Percentiles rank a stretch among this genome's conserved stretches.
Evolutionary conservation across 345 rosid genomes (phyloP).

Genomic region (Noccaea caerulescens): DNA sequence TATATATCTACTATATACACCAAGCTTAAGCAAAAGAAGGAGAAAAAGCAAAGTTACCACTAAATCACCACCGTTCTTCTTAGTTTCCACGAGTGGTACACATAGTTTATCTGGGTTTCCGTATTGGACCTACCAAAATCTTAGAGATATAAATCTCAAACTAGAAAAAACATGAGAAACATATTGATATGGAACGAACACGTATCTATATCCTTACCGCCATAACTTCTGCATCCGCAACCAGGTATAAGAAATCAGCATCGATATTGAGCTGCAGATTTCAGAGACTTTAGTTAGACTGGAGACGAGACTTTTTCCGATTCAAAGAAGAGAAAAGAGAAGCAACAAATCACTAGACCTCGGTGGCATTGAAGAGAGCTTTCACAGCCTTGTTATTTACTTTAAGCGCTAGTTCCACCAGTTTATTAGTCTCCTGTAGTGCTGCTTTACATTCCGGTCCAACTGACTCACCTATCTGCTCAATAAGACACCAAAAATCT

Average conservation of each 20-base stretch:
- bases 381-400: slow-evolving; percentile 65
- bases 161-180: slow-evolving; percentile 29
- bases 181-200: not conserved
- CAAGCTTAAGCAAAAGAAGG: not conserved
- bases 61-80: slow-evolving; percentile 72
- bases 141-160: slow-evolving; percentile 24
- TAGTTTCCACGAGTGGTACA: slow-evolving; percentile 78
- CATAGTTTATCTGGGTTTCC: slow-evolving; percentile 89
- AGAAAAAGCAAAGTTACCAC: slow-evolving; percentile 54
- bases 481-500: slow-evolving; percentile 8
- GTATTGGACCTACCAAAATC: slow-evolving; percentile 74
- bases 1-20: too few species aligned
- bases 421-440: slow-evolving; percentile 69
- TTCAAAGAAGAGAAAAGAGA: slow-evolving; percentile 18
- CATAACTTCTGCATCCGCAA: slow-evolving; percentile 84
- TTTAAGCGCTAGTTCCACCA: slow-evolving; percentile 67
- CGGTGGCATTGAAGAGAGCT: slow-evolving; percentile 67
- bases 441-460: slow-evolving; percentile 92
- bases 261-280: slow-evolving; percentile 74
- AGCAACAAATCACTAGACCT: slow-evolving; percentile 56
- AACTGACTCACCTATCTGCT: slow-evolving; percentile 83
- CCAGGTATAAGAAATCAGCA: slow-evolving; percentile 86
- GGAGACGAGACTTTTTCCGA: not conserved
- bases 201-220: slow-evolving; percentile 53
- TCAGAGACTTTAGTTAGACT: slow-evolving; percentile 21